Evolutionary conservation across 192 early-diverging fungal species (phyloP).

Genomic region (Nowakowskiella sp.): DNA sequence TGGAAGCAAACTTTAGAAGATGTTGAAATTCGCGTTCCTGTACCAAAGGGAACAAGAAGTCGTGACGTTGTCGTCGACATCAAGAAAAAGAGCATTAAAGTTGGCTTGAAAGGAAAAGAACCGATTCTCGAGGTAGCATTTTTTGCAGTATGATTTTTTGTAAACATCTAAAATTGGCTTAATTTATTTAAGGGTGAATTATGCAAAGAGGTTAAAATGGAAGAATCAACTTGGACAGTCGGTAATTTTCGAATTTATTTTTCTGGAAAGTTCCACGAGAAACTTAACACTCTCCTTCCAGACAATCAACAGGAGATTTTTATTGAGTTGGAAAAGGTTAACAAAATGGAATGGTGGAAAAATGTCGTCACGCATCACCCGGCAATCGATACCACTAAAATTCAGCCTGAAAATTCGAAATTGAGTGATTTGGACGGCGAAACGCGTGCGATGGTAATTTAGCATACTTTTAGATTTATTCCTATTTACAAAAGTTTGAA

Average conservation of each 20-base stretch:
- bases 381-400: slow-evolving; percentile 79
- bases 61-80: slow-evolving; percentile 60
- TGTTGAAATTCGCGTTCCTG: slow-evolving; percentile 63
- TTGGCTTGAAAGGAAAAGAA: slow-evolving; percentile 61
- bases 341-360: slow-evolving; percentile 82
- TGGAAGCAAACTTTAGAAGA: slow-evolving; percentile 82
- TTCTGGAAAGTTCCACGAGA: neutral
- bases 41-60: slow-evolving; percentile 64
- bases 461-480: neutral
- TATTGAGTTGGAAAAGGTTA: slow-evolving; percentile 79
- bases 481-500: neutral
- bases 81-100: slow-evolving; percentile 56
- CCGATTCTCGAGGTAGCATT: slow-evolving; percentile 64
- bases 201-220: slow-evolving; percentile 56
- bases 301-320: slow-evolving; percentile 63
- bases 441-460: slow-evolving; percentile 67
- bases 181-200: slow-evolving; percentile 52
- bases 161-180: neutral
- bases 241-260: slow-evolving; percentile 29
- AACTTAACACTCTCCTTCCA: slow-evolving; percentile 7
- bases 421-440: slow-evolving; percentile 81
- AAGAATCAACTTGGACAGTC: slow-evolving; percentile 77
- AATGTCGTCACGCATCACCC: slow-evolving; percentile 70
- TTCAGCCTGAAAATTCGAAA: slow-evolving; percentile 84
- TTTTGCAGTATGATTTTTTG: neutral